phyloP scores from a whole-genome alignment of 495 filamentous ascomycete species.

The Glarea lozoyensis region DNA sequence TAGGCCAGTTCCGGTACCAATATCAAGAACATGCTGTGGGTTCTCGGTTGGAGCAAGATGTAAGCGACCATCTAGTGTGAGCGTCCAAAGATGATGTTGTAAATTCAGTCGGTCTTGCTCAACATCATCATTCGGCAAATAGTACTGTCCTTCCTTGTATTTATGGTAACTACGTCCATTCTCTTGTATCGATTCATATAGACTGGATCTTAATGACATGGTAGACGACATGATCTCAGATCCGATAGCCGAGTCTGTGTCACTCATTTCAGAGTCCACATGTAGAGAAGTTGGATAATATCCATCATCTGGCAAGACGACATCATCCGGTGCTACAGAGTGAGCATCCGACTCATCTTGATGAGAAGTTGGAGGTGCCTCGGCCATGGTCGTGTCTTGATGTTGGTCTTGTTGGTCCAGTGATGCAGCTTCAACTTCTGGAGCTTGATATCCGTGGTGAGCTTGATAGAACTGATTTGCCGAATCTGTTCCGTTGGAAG shows the following conservation, averaged over 20 bases:
- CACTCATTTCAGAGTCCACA: not conserved
- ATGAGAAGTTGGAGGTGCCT: not conserved
- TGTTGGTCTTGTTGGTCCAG: not conserved
- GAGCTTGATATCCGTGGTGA: not conserved
- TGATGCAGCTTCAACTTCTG: constrained; percentile 4
- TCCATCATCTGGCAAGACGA: not conserved
- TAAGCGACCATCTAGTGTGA: constrained; percentile 37
- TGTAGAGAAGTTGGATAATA: not conserved
- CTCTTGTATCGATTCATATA: constrained; percentile 23
- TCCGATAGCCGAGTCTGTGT: constrained; percentile 4
- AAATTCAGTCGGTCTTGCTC: constrained; percentile 25
- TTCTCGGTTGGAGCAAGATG: constrained; percentile 33
- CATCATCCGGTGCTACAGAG: not conserved
- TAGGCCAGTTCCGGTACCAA: constrained; percentile 50
- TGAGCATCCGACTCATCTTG: not conserved
- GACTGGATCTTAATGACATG: constrained; percentile 21
- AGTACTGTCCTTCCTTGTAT: constrained; percentile 22
- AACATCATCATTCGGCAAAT: constrained; percentile 24
- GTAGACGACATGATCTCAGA: not conserved
- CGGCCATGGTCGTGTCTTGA: not conserved
- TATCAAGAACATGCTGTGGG: constrained; percentile 34
- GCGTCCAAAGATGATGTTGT: constrained; percentile 43
- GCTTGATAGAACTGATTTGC: not conserved
- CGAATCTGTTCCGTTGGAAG: not conserved
- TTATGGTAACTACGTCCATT: constrained; percentile 27